Evolutionary conservation across 2,329 filamentous ascomycete species (phyloP), one percentile per base, ranked within the genome.

Genomic region (Nigrospora osmanthi): DNA sequence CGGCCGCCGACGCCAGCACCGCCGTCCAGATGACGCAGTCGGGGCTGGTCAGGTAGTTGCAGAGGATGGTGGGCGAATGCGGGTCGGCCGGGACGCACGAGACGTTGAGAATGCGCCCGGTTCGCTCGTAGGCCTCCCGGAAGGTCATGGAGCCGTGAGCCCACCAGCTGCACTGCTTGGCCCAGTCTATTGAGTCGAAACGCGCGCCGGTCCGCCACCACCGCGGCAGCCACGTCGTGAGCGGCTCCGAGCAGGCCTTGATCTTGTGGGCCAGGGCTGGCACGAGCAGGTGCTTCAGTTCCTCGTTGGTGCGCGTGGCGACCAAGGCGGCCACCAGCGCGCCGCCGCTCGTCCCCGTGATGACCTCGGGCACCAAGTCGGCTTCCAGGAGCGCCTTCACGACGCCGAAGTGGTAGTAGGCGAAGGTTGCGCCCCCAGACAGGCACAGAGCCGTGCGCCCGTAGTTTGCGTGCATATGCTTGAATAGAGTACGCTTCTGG

Each of bases 1-100:
- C 93, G 5, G 93, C 93, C 4, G 93, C 93, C 6, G 90, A 96
- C 1, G 93, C 93, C 38, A 98, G 70, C 3, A 97, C 89, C 2
- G 93, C 91, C 11, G 89, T 95, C 93, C 94, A 98, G 50, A 98
- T 94, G 35, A 98, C 93, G 60, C 93, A 98, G 68, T 98, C 89
- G 0, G 93, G 93, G 17, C 86, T 87, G 2, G 93, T 97, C 31
- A 96, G 77, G 62, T 97, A 95, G 66, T 98, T 98, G 59, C 89
- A 89, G 9, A 98, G 75, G 52, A 98, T 95, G 0, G 89, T 82
- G 10, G 80, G 91, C 37, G 88, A 94, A 65, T 98, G 89, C 15
- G 91, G 93, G 61, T 98, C 93, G 0, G 91, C 90, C 1, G 93
- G 93, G 2, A 98, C 89, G 62, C 93, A 98, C 6, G 88, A 89